Base-by-base conservation (phyloP, 2,329 filamentous ascomycete genomes). In the Helotiales sp. region DNA sequence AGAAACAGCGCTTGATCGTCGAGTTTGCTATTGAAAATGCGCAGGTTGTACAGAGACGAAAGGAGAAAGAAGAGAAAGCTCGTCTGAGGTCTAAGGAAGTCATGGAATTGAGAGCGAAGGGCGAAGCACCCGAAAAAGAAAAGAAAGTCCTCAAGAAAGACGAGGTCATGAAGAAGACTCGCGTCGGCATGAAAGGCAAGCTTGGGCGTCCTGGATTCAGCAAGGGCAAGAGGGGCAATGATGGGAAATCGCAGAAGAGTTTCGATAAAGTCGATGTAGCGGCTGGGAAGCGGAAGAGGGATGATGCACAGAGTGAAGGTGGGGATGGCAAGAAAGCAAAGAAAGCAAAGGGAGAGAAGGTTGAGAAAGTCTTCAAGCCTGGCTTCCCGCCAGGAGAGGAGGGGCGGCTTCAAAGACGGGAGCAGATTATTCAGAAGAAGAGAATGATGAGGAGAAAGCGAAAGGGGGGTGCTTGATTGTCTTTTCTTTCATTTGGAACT, bases 21-120 rank as follows among this genome's bases (percentile, higher is more conserved):
- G 96, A 99, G 79, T 99, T 99, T 78, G 93, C 96, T 22, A 97
- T 99, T 78, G 96, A 99, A 81, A 99, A 99, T 75, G 94, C 93
- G 0, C 94, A 97, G 76, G 96, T 99, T 0, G 91, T 99, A n/a
- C 87, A 90, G 72, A 86, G 96, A 70, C 86, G 96, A 63, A 87
- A 84, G 68, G 87, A 89, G 69, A 82, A 82, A 58, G 90, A 93
- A 76, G 79, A 81, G 61, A 87, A 87, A 70, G 81, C 84, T 4
- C 79, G 83, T 49, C 79, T 83, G 69, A 71, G 77, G 43, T 74
- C 72, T 8, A 73, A 77, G 64, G 77, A 79, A 61, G 75, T 78
- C 24, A 65, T 77, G 8, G 77, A 75, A 22, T 73, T 75, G 22
- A 74, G 76, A 8, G 75, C 75, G 61, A 76, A 74, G 32, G 74